Evolutionary conservation across 768 basidiomycete genomes (phyloP).

Genomic region (Suillus paluster): DNA sequence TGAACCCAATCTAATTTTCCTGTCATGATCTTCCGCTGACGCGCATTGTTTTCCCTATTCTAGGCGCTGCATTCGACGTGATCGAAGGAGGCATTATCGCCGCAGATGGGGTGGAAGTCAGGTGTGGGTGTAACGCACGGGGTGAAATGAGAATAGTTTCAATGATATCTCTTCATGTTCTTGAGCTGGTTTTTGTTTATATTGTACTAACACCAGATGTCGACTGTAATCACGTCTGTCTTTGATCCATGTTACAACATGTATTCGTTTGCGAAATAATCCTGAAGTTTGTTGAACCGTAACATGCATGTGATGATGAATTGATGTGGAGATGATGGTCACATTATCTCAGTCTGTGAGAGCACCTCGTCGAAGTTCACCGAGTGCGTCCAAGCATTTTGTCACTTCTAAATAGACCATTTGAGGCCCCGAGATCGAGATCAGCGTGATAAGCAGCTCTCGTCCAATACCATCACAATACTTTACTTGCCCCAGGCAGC

Average conservation of each 20-base stretch:
- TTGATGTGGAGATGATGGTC: not conserved
- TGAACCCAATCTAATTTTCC: conserved; percentile 2
- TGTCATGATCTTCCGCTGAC: not conserved
- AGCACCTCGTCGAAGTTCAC: not conserved
- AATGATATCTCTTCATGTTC: not conserved
- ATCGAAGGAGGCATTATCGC: conserved; percentile 1
- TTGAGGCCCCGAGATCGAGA: not conserved
- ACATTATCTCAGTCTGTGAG: not conserved
- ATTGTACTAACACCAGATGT: not conserved
- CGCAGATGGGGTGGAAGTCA: not conserved
- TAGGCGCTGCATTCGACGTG: not conserved
- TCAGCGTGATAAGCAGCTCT: not conserved
- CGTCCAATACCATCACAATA: not conserved
- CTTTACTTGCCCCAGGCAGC: not conserved
- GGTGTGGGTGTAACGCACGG: not conserved
- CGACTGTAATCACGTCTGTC: not conserved
- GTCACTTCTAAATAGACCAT: not conserved
- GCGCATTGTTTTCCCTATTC: not conserved
- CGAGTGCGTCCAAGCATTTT: not conserved
- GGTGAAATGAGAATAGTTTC: too few species aligned
- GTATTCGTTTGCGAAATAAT: not conserved
- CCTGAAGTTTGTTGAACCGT: not conserved
- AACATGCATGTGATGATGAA: not conserved
- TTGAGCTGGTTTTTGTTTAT: not conserved
- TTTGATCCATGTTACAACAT: too few species aligned